phyloP scores from a whole-genome alignment of 192 early-diverging fungal genomes.

The Rhizophagus sp. region DNA sequence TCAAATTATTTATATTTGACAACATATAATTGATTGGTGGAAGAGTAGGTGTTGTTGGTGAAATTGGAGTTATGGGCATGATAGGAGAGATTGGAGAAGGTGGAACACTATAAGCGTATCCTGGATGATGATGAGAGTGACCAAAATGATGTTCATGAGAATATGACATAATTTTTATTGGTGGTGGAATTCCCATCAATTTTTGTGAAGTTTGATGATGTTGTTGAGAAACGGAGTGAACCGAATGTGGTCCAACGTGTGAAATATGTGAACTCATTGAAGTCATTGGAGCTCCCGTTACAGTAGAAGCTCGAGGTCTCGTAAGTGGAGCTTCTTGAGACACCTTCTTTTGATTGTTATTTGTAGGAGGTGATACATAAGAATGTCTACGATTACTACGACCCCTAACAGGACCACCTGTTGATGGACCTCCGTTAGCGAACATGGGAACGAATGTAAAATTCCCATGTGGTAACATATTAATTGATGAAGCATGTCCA shows the following conservation, averaged over 20 bases:
- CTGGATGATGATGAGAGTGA: background rate
- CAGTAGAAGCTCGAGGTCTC: slow-evolving; percentile 26
- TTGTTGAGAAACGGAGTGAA: too few relatives aligned
- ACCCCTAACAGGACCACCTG: background rate
- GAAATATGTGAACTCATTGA: background rate
- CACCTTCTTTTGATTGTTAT: slow-evolving; percentile 1
- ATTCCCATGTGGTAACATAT: slow-evolving; percentile 1
- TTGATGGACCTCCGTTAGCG: slow-evolving; percentile 20
- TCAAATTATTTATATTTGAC: background rate
- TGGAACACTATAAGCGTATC: background rate
- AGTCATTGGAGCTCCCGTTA: slow-evolving; percentile 1
- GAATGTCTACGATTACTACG: slow-evolving; percentile 22
- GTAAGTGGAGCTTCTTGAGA: background rate
- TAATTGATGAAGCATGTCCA: slow-evolving; percentile 28
- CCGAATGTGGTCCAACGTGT: background rate
- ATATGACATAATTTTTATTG: slow-evolving; percentile 16
- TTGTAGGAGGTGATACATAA: background rate
- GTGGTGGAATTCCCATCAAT: background rate
- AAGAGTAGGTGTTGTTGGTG: slow-evolving; percentile 6
- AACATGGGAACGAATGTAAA: slow-evolving; percentile 32
- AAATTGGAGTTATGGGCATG: slow-evolving; percentile 4
- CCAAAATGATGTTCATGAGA: background rate
- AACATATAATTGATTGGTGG: slow-evolving; percentile 16
- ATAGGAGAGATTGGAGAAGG: background rate
- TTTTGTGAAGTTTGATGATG: background rate